Base-by-base conservation (phyloP, 2,329 filamentous ascomycete species). In the Penicillium hesseltinei region DNA sequence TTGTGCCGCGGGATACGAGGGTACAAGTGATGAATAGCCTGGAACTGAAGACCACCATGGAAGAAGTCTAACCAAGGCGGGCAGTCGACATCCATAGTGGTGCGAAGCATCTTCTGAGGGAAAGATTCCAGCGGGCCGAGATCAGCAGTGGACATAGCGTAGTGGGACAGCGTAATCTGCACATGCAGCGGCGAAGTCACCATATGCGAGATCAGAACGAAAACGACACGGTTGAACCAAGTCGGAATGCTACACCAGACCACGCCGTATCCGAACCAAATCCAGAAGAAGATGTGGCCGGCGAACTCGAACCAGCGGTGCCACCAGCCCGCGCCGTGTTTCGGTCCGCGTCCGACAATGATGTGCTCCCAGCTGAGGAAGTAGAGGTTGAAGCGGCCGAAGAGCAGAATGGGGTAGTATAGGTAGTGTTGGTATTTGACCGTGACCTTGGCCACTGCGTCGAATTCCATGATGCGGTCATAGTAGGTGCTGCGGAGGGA, bases 31-130 rank as follows among this genome's bases (percentile, higher is more conserved):
- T 95, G 91, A 43, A 95, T 86, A 2, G 87, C 90, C 75, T 96
- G 91, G 74, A 95, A 95, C 73, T 95, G 91, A 58, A 96, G 77
- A 2, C 91, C 91, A 19, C 91, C 91, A 65, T 95, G 91, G 71
- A 95, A 82, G 68, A 91, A 96, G 71, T 96, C 91, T 29, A 95
- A 79, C 91, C 91, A 95, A 13, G 81, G 78, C 0, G 91, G 90
- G 69, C 91, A 95, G 68, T 93, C 90, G 15, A 95, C 86, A 62
- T 95, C 91, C 91, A 96, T 96, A 7, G 91, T 95, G 0, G 91
- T 96, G 62, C 91, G 86, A 45, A 96, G 81, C 88, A 94, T 93
- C 71, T 87, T 89, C 74, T 95, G 91, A 0, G 91, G 85, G 73
- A 96, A 96, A 0, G 89, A 93, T 71, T 96, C 91, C 49, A 85